Base-by-base conservation (phyloP, 208 protist genomes). In the Leishmania mexicana region DNA sequence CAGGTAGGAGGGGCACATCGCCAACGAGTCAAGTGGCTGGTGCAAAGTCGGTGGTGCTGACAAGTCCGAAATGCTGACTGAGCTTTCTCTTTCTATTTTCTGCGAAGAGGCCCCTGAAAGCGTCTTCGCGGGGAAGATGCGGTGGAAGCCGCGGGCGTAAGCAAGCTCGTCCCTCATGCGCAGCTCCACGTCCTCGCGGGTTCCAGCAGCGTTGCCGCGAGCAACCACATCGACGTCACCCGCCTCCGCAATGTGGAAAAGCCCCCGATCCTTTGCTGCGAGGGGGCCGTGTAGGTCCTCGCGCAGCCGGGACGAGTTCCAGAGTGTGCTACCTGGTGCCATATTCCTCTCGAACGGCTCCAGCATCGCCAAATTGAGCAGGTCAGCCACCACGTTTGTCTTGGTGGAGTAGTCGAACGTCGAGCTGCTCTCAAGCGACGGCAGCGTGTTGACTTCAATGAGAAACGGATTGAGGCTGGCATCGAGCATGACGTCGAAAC, bases 391-490 rank as follows among this genome's bases (percentile, higher is more conserved):
- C n/a, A 98, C 87, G 73, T 93, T 96, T 3, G 87, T 95, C 78
- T 98, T 98, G 8, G 95, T 91, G 11, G 87, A 77, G 80, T 98
- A 96, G 82, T 98, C 96, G 58, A 98, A 91, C 4, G 87, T 4
- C 38, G 93, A 97, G 79, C 90, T 96, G 83, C 94, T 98, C 75
- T 95, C 93, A 49, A 98, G 89, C 10, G 95, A 97, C 1, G 96
- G 96, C 51, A 98, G 79, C 60, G 95, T 97, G 87, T 98, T 98
- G 31, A 98, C 94, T 74, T 98, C 96, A 38, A 98, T 87, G 19
- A 98, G 88, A 70, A 84, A 92, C 11, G 95, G 94, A 5, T 87
- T 86, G n/a, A 96, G 84, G 19, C 91, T 62, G 42, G 80, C 80
- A 64, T 97, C 94, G 6, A 98, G 80, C 92, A 98, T 96, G 28